Base-by-base conservation (phyloP, 495 filamentous ascomycete genomes). In the Cryomyces minteri region DNA sequence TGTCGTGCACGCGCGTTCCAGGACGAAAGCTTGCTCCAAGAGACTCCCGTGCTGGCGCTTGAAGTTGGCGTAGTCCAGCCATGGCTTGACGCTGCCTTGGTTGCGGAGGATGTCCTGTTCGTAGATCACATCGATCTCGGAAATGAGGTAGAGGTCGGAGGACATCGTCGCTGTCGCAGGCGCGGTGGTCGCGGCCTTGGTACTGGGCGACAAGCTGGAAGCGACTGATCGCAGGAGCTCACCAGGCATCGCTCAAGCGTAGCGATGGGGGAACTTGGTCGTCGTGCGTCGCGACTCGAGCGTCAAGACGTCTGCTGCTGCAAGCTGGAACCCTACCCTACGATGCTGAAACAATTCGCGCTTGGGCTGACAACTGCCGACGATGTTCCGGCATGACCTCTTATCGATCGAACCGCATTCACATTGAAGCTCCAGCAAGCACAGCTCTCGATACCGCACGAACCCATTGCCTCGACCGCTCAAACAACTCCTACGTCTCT, bases 21-120 rank as follows among this genome's bases (percentile, higher is more conserved):
- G 56, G 10, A 94, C 81, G 65, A 92, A 99, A 42, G 87, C 83
- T 61, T 92, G 88, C 63, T 95, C 88, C 36, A 86, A 82, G 43
- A 86, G 61, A 31, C 73, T 83, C 53, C 86, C 88, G 71, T 88
- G 77, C 53, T 86, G 82, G 54, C 79, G 59, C 66, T 96, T 96
- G 71, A 82, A 84, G 53, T 88, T 82, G 62, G 88, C 82, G 57
- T 99, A 99, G 47, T 82, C 78, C 45, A 96, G 70, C 92, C 92
- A 99, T 59, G 90, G 88, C 62, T 90, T 94, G 51, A 88, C 77
- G 58, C 75, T 90, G 52, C 79, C 82, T 6, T 78, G 79, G 61
- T 90, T 80, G 48, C 88, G 79, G 38, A 88, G 66, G 40, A 99
- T 75, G 65, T 99, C 92, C 63, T 94, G 88, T 63, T 99, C 92